Conservation (phyloP, 768 basidiomycete species). For the Leucocoprinus sp. region DNA sequence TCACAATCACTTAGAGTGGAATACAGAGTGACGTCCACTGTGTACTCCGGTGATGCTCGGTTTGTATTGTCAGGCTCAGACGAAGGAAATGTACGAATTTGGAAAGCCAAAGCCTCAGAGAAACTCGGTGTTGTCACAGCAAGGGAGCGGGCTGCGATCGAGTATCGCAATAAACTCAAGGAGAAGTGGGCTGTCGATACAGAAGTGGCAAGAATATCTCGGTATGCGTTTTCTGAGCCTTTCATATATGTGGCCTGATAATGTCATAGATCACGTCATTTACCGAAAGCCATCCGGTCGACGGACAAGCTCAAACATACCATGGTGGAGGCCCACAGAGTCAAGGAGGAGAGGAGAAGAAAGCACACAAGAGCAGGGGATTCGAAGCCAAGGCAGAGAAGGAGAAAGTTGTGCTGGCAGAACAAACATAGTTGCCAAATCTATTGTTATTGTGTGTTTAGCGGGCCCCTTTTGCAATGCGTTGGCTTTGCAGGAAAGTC, state of each 20-base stretch:
- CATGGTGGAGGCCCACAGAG: slow-evolving; percentile 82
- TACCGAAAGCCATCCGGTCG: slow-evolving; percentile 88
- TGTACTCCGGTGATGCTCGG: slow-evolving; percentile 85
- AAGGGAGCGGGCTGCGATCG: slow-evolving; percentile 83
- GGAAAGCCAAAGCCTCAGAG: slow-evolving; percentile 91
- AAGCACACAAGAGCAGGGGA: slow-evolving; percentile 83
- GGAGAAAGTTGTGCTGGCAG: slow-evolving; percentile 77
- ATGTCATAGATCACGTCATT: slow-evolving; percentile 55
- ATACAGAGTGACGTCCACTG: slow-evolving; percentile 74
- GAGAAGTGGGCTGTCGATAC: slow-evolving; percentile 83
- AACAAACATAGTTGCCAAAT: slow-evolving; percentile 47
- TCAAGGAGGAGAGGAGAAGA: slow-evolving; percentile 90
- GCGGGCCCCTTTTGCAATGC: not conserved
- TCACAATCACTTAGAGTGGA: not conserved
- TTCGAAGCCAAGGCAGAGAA: slow-evolving; percentile 82
- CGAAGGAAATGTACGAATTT: slow-evolving; percentile 90
- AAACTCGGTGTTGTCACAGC: slow-evolving; percentile 88
- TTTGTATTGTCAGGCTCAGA: slow-evolving; percentile 90
- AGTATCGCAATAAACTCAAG: slow-evolving; percentile 84
- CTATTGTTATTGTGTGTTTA: not conserved
- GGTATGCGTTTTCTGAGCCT: slow-evolving; percentile 39
- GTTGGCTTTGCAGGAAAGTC: too few species aligned
- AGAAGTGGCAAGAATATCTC: slow-evolving; percentile 71
- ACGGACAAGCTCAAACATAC: slow-evolving; percentile 82
- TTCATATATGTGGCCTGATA: slow-evolving; percentile 5